Percentiles rank a stretch among this genome's conserved stretches.
Conservation (phyloP, 2,329 filamentous ascomycete genomes). For the Penicillium sp. region DNA sequence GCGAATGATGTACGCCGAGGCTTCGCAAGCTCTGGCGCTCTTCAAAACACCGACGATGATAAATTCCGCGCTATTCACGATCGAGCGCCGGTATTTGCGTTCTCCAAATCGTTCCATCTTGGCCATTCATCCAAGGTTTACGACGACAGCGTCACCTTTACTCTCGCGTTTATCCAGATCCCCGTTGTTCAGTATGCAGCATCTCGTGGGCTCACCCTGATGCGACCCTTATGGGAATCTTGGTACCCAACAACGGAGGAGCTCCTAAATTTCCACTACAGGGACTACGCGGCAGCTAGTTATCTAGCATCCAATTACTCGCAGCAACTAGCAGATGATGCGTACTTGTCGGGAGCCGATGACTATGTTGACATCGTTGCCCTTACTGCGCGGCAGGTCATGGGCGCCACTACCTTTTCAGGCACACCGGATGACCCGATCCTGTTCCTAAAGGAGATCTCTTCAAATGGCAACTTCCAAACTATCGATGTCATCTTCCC, state of each 20-base stretch:
- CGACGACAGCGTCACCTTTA: slow-evolving; percentile 67
- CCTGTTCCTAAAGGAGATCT: slow-evolving; percentile 81
- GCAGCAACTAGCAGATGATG: slow-evolving; percentile 65
- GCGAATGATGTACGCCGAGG: slow-evolving; percentile 63
- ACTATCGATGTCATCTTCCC: slow-evolving; percentile 88
- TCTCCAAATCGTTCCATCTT: slow-evolving; percentile 63
- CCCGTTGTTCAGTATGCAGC: slow-evolving; percentile 77
- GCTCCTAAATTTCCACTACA: slow-evolving; percentile 73
- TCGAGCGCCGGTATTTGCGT: slow-evolving; percentile 78
- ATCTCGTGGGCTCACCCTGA: slow-evolving; percentile 69
- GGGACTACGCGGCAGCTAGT: slow-evolving; percentile 65
- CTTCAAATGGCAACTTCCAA: slow-evolving; percentile 79
- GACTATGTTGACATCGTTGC: slow-evolving; percentile 76
- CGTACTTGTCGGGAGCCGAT: slow-evolving; percentile 68
- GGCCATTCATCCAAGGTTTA: slow-evolving; percentile 32
- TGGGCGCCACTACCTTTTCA: slow-evolving; percentile 74
- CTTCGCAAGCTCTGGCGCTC: slow-evolving; percentile 65
- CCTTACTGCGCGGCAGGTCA: slow-evolving; percentile 73
- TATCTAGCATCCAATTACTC: slow-evolving; percentile 71
- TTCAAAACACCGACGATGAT: slow-evolving; percentile 66
- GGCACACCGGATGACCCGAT: slow-evolving; percentile 69
- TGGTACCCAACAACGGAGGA: slow-evolving; percentile 64
- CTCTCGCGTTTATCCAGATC: slow-evolving; percentile 72
- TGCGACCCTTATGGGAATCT: slow-evolving; percentile 76
- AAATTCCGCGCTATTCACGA: slow-evolving; percentile 69